Evolutionary conservation across 495 filamentous ascomycete species (phyloP).

Genomic region (Stereocaulon alpinum): DNA sequence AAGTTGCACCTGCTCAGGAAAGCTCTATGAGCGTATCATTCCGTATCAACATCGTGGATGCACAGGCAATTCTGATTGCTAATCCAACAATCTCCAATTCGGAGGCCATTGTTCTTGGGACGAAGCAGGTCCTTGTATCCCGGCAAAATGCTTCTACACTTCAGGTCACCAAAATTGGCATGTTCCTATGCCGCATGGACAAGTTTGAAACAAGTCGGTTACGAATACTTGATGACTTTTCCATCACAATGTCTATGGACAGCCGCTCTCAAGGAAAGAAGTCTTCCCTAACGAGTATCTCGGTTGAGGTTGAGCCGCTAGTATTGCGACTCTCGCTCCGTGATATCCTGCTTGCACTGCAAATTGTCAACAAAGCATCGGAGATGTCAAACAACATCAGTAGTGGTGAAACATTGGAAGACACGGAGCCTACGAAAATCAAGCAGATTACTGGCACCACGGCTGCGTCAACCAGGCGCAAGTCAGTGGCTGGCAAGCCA

Average conservation of each 20-base stretch:
- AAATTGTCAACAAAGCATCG: conserved; percentile 87
- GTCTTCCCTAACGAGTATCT: conserved; percentile 62
- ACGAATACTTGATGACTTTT: conserved; percentile 92
- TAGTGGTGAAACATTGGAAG: conserved; percentile 33
- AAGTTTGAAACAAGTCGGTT: conserved; percentile 78
- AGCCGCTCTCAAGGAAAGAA: conserved; percentile 56
- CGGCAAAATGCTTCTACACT: conserved; percentile 90
- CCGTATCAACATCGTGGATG: conserved; percentile 87
- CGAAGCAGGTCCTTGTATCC: conserved; percentile 84
- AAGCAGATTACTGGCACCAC: conserved; percentile 49
- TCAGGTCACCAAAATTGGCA: conserved; percentile 84
- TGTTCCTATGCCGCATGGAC: conserved; percentile 99
- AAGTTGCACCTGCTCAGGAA: conserved; percentile 15
- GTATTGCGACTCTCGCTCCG: conserved; percentile 87
- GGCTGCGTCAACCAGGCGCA: conserved; percentile 40
- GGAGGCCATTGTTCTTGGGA: conserved; percentile 90
- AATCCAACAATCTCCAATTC: conserved; percentile 83
- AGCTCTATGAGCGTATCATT: conserved; percentile 65
- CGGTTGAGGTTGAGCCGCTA: conserved; percentile 80
- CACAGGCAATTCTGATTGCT: conserved; percentile 89
- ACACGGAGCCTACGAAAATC: conserved; percentile 51
- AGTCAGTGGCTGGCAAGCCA: conserved; percentile 54
- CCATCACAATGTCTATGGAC: conserved; percentile 79
- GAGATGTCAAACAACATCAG: conserved; percentile 56
- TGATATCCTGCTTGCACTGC: conserved; percentile 86